Evolutionary conservation across 2,329 filamentous ascomycete genomes (phyloP), one percentile per base, ranked within the genome.

Genomic region (Pseudophaeomoniella oleicola): DNA sequence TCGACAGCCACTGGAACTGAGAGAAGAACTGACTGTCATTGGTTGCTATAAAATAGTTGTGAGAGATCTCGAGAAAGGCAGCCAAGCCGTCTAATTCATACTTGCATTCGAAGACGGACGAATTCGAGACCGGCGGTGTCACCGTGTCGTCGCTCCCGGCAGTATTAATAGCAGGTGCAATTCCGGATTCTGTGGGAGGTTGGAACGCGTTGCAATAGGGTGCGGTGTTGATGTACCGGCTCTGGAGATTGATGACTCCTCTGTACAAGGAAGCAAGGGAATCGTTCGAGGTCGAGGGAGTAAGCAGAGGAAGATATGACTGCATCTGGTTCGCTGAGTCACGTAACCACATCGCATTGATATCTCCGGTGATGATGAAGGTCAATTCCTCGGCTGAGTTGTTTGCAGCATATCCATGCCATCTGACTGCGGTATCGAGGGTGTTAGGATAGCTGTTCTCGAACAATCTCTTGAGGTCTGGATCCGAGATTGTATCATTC

Each of bases 391-490:
- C 41, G 13, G 44, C 45, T 4, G 40, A 42, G n/a, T 46, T 39
- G 19, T 37, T 37, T 16, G 30, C 35, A n/a, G 41, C 45, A 15
- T 37, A 33, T 2, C 79, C 79, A 37, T 69, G 72, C 78, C 77
- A 83, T 42, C 67, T 67, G 32, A 83, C 69, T 0, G 78, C 78
- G 0, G 78, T 83, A 49, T 84, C 79, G 6, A 85, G 62, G 0
- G 78, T 82, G 53, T 82, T 85, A 0, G 80, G 79, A 51, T 75
- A 85, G 2, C 75, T 64, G 51, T 86, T 86, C 45, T 75, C 59
- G 50, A 86, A 86, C 9, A 86, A 62, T 3, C 77, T 67, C 51
- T 69, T 75, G 14, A 86, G 64, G 51, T 87, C 81, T 16, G 42
- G 41, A 22, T 48, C 45, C 3, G 31, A 14, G 11, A 47, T 46